Evolutionary conservation across 202 grass and related monocot genomes (phyloP), one percentile per base, ranked within the genome.

Genomic region (Hordeum pubiflorum): DNA sequence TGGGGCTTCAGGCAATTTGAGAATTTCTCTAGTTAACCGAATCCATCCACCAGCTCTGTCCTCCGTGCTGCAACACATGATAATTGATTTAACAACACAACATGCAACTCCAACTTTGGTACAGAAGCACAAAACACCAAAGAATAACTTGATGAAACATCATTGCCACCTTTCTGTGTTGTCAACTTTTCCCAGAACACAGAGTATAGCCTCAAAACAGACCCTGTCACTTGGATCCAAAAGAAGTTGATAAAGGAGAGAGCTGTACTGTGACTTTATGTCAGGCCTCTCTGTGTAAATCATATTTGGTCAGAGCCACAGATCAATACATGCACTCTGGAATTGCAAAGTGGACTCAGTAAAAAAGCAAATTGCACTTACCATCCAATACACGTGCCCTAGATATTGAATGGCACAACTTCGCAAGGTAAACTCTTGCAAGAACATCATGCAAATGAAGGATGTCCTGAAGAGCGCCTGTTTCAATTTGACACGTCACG

Each of bases 401-500:
- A 68, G 90, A 95, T 86, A 99, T 86, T 74, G 96, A 90, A 85
- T 95, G 86, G 10, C 96, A 99, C 82, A 95, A 61, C 66, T 86
- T 95, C 85, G 96, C 96, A 79, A 99, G 96, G 80, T 94, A 99
- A 72, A 99, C 92, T 72, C 96, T 93, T 77, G 96, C 92, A 70
- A 99, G 90, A 78, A 99, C 96, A 83, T 99, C 96, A 87, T 99
- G 96, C 79, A 99, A 84, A 91, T 99, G 96, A 89, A 99, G 96
- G 81, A 99, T 90, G 84, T 99, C 96, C 59, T 93, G 96, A 77
- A 99, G 90, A 80, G 96, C 96, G 69, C 95, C 95, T 98, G 86
- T 80, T 65, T 86, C 77, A 80, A 72, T 94, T 77, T 83, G 69
- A 84, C 52, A 72, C 6, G 26, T 29, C 69, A 72, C 24, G 91